Conservation (phyloP, 371 early-diverging fungal genomes). For the Apophysomyces trapeziformis region DNA sequence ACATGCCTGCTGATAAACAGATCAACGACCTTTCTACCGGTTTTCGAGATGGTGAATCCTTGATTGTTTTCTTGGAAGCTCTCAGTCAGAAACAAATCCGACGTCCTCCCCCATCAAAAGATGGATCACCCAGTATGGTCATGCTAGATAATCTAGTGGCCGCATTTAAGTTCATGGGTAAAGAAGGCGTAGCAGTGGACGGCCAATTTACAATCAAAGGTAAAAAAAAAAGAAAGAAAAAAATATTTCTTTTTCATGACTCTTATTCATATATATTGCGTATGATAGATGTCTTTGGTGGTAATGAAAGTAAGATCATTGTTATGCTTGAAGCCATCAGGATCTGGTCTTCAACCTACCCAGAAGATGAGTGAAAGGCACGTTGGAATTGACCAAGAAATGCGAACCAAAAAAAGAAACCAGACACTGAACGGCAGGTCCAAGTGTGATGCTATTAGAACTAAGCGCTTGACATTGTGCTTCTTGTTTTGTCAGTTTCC, state of each 20-base stretch:
- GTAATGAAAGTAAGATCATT: slow-evolving; percentile 56
- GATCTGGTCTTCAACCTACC: slow-evolving; percentile 20
- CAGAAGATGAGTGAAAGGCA: not conserved
- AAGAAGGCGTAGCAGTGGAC: slow-evolving; percentile 59
- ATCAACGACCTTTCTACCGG: slow-evolving; percentile 49
- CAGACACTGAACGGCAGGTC: not conserved
- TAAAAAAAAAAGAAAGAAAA: not conserved
- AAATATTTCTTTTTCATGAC: not conserved
- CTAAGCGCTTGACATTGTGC: no score
- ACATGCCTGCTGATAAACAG: slow-evolving; percentile 43
- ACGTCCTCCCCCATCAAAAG: slow-evolving; percentile 31
- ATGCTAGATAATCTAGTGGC: slow-evolving; percentile 65
- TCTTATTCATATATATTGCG: not conserved
- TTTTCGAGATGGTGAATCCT: slow-evolving; percentile 57
- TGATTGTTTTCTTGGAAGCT: slow-evolving; percentile 56
- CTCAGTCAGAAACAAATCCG: slow-evolving; percentile 56
- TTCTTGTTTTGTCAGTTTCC: no score
- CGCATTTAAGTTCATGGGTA: slow-evolving; percentile 68
- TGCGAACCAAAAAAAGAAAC: no score
- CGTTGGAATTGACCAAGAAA: not conserved
- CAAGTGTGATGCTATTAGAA: not conserved
- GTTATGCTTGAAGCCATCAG: slow-evolving; percentile 58
- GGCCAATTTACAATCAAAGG: slow-evolving; percentile 54
- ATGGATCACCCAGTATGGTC: slow-evolving; percentile 39
- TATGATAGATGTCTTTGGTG: slow-evolving; percentile 52